phyloP scores from a whole-genome alignment of 805 yeast genomes.

The Monosporozyma aquatica region DNA sequence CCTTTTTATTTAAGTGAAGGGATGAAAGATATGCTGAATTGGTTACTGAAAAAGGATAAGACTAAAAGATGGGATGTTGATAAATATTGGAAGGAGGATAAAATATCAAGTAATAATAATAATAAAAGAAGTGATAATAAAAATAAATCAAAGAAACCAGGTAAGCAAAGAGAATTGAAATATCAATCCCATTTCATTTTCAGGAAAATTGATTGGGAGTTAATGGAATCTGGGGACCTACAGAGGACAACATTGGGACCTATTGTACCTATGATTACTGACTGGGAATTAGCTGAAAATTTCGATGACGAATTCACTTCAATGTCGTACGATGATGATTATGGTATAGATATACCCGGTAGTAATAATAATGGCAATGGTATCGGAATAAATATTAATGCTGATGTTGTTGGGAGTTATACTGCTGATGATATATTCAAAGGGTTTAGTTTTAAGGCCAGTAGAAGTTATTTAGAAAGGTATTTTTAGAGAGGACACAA shows the following conservation, averaged over 20 bases:
- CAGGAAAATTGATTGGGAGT: slow-evolving; percentile 65
- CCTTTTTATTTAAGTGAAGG: slow-evolving; percentile 74
- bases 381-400: neutral
- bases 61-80: slow-evolving; percentile 55
- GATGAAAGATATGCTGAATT: slow-evolving; percentile 64
- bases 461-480: slow-evolving; percentile 29
- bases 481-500: no score
- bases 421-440: slow-evolving; percentile 22
- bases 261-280: slow-evolving; percentile 70
- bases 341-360: slow-evolving; percentile 1
- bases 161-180: slow-evolving; percentile 24
- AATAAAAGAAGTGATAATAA: slow-evolving; percentile 9
- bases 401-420: neutral
- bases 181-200: slow-evolving; percentile 65
- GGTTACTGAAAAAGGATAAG: slow-evolving; percentile 62
- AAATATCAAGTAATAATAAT: slow-evolving; percentile 2
- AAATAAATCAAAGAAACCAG: slow-evolving; percentile 20
- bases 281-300: slow-evolving; percentile 77
- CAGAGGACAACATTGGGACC: slow-evolving; percentile 52
- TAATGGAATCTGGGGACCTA: slow-evolving; percentile 41
- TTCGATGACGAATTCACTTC: slow-evolving; percentile 73
- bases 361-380: neutral
- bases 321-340: slow-evolving; percentile 36
- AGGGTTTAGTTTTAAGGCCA: slow-evolving; percentile 33
- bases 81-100: slow-evolving; percentile 33